A percentile compares a stretch with the other conserved stretches of the same genome.
phyloP scores from a whole-genome alignment of 345 rosid species.

The Microcos paniculata region DNA sequence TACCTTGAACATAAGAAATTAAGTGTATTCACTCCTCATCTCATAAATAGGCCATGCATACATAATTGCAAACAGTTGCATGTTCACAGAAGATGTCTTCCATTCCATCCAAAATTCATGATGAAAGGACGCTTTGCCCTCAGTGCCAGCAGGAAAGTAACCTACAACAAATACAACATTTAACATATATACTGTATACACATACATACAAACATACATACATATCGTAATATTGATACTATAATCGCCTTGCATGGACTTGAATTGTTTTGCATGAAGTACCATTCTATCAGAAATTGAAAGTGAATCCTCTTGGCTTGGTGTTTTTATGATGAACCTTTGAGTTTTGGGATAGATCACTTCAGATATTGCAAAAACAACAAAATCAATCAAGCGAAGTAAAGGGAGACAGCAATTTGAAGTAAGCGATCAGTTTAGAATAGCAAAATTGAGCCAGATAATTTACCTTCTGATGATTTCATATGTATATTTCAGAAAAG shows the following conservation, averaged over 20 bases:
- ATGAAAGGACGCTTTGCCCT: not conserved
- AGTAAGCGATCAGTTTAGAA: not conserved
- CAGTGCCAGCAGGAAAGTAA: not conserved
- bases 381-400: not conserved
- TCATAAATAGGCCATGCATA: not conserved
- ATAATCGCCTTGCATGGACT: not conserved
- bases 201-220: not conserved
- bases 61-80: not conserved
- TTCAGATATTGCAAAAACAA: not conserved
- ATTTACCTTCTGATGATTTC: conserved; percentile 3
- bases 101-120: not conserved
- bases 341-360: not conserved
- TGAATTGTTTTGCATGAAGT: not conserved
- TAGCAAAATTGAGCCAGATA: not conserved
- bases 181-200: not conserved
- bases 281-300: not conserved
- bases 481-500: not conserved
- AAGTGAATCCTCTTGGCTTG: not conserved
- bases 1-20: not conserved
- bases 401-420: not conserved
- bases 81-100: not conserved
- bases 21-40: not conserved
- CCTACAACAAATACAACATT: not conserved
- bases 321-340: not conserved
- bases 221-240: too few species aligned